phyloP scores from a whole-genome alignment of 495 filamentous ascomycete species.

The Immersiella caudata region DNA sequence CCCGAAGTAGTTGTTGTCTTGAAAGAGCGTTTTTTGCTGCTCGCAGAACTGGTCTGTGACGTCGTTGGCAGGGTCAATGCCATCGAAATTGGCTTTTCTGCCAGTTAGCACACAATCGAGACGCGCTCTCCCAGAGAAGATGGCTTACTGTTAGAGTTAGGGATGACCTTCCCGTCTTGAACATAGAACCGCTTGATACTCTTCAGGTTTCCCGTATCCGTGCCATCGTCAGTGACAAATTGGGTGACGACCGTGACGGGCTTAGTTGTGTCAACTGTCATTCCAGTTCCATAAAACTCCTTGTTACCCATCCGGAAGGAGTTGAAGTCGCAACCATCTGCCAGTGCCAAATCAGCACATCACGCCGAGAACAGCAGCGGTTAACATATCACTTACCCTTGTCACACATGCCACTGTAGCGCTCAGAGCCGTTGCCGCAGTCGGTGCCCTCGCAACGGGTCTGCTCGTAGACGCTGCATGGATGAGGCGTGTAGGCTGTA shows the following conservation, averaged over 20 bases:
- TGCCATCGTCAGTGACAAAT: conserved; percentile 64
- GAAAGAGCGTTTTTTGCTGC: conserved; percentile 62
- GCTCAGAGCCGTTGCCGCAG: conserved; percentile 38
- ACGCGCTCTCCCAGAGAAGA: neutral
- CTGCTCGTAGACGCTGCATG: conserved; percentile 55
- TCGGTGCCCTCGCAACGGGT: conserved; percentile 51
- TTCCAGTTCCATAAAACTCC: conserved; percentile 58
- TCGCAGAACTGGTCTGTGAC: conserved; percentile 63
- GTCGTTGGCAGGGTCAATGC: conserved; percentile 55
- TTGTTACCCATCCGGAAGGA: conserved; percentile 62
- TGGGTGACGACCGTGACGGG: conserved; percentile 72
- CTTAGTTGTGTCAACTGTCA: conserved; percentile 61
- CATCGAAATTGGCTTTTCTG: conserved; percentile 48
- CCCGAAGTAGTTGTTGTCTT: conserved; percentile 57
- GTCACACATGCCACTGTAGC: conserved; percentile 45
- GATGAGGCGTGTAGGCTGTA: conserved; percentile 63
- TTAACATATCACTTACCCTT: conserved; percentile 26
- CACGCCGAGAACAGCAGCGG: neutral
- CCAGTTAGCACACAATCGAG: conserved; percentile 28
- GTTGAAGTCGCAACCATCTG: conserved; percentile 75
- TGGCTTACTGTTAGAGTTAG: conserved; percentile 39
- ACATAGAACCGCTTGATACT: conserved; percentile 69
- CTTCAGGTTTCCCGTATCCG: conserved; percentile 55
- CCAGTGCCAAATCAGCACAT: neutral
- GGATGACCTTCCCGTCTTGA: conserved; percentile 61